Conservation (phyloP, 179 eudicot species). For the Silene vulgaris region DNA sequence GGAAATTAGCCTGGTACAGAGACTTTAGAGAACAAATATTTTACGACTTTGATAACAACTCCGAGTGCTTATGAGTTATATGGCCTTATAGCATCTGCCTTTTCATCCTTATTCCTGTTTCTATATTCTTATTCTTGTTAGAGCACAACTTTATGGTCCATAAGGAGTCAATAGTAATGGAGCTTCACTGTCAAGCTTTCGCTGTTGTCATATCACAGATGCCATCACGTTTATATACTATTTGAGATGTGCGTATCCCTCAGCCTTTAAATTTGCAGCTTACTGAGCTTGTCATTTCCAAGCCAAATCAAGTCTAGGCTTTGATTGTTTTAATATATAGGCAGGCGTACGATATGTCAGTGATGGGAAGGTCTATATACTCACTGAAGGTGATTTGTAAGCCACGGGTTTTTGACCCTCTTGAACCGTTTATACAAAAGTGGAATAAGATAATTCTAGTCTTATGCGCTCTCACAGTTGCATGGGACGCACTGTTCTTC, state of each 20-base stretch:
- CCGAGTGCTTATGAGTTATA: neutral
- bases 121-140: conserved; percentile 7
- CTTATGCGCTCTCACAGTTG: neutral
- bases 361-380: neutral
- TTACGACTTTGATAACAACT: neutral
- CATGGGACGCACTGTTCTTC: conserved; percentile 15
- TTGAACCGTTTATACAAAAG: neutral
- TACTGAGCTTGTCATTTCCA: neutral
- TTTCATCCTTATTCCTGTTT: neutral
- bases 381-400: neutral
- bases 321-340: neutral
- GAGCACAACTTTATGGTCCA: neutral
- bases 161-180: neutral
- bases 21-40: conserved; percentile 1
- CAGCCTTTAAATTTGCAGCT: conserved; percentile 10
- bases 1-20: neutral
- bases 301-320: neutral
- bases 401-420: conserved; percentile 8
- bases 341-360: neutral
- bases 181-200: neutral
- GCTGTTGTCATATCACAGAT: neutral
- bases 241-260: neutral
- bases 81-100: neutral
- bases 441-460: conserved; percentile 15
- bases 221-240: neutral